These are phyloP conservation scores for Yamadazyma triangularis DNA, from an alignment of 1,139 yeast species.

Conservation along the genomic window DNA sequence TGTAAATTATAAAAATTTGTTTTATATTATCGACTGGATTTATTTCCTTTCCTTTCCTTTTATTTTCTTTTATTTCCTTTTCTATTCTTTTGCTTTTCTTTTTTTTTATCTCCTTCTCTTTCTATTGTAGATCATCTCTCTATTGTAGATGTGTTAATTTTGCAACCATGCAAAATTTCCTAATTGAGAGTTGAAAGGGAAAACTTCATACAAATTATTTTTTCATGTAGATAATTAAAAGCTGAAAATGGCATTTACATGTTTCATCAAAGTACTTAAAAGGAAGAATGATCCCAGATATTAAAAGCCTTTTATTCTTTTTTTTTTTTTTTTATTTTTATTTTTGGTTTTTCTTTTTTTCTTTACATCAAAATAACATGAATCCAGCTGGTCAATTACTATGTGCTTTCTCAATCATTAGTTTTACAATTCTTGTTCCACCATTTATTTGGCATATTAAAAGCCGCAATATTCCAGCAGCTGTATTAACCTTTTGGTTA, in stretches of 20 bases:
- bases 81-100: no score
- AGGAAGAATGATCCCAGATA: not conserved
- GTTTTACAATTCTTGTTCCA: conserved; percentile 54
- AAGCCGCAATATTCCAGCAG: conserved; percentile 62
- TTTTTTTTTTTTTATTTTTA: no score
- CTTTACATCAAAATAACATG: conserved; percentile 13
- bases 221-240: no score
- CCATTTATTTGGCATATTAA: conserved; percentile 69
- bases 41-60: no score
- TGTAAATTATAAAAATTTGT: conserved; percentile 1
- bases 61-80: no score
- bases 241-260: not conserved
- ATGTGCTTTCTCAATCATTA: conserved; percentile 49
- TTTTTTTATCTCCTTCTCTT: not conserved
- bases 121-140: no score
- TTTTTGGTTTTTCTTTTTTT: no score
- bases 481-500: conserved; percentile 61
- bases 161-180: not conserved
- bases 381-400: conserved; percentile 24
- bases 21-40: no score
- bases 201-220: not conserved
- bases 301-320: no score
- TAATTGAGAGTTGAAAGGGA: not conserved
- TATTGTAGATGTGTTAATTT: no score
- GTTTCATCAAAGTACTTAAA: not conserved